Evolutionary conservation across 1,284 basidiomycete species (phyloP).

Genomic region (Austropuccinia psidii): DNA sequence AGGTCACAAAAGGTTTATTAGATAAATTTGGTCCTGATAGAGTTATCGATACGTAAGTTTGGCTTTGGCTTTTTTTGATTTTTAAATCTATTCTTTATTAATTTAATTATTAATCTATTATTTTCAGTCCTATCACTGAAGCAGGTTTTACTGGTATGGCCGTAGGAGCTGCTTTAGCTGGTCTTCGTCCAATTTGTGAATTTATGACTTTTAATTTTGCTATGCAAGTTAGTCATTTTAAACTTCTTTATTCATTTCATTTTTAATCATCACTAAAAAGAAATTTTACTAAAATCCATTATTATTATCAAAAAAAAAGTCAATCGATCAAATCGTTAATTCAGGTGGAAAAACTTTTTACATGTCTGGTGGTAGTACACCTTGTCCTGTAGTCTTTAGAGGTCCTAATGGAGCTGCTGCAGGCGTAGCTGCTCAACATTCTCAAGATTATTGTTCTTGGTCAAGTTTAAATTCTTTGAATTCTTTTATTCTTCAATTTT

Average conservation of each 20-base stretch:
- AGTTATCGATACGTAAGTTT: constrained; percentile 66
- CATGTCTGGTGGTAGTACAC: constrained; percentile 98
- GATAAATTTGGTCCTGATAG: constrained; percentile 99
- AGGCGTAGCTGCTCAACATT: constrained; percentile 76
- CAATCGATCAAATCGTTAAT: constrained; percentile 99
- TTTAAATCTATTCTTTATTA: constrained; percentile 38
- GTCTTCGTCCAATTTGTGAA: constrained; percentile 94
- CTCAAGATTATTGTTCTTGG: constrained; percentile 51
- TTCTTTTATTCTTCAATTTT: neutral
- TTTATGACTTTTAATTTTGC: constrained; percentile 97
- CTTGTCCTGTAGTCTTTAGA: constrained; percentile 97
- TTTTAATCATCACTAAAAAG: neutral
- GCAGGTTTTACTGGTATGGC: constrained; percentile 98
- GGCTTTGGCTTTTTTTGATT: constrained; percentile 34
- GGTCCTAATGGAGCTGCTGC: constrained; percentile 97
- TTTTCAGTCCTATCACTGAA: constrained; percentile 80
- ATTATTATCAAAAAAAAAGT: constrained; percentile 51
- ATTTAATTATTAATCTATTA: constrained; percentile 22
- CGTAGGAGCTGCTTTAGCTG: constrained; percentile 85
- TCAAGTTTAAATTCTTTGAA: neutral
- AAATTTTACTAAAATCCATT: neutral
- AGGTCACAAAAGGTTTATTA: constrained; percentile 94
- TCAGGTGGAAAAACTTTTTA: constrained; percentile 99
- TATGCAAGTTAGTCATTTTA: constrained; percentile 58
- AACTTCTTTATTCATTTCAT: constrained; percentile 13